These are phyloP conservation scores for Boletus pseudopeckii DNA, from an alignment of 768 basidiomycete genomes.

Conservation along the genomic window DNA sequence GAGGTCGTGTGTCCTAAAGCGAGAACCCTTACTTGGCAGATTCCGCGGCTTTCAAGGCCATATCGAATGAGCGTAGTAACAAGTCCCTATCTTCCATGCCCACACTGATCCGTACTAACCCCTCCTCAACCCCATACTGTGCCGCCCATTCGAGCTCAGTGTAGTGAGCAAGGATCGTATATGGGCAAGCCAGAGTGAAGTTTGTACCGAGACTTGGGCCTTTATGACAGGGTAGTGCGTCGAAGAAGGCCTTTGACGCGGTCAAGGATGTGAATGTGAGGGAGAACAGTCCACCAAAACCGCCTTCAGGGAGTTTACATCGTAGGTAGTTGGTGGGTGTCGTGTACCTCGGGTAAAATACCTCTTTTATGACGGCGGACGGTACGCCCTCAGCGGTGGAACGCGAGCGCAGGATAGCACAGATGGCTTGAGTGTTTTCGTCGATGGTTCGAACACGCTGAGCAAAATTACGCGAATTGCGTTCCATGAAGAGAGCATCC, in stretches of 20 bases:
- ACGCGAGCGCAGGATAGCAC: slow-evolving; percentile 68
- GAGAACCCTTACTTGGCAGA: slow-evolving; percentile 13
- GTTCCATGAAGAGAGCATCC: slow-evolving; percentile 95
- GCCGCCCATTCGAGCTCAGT: slow-evolving; percentile 90
- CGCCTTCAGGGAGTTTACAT: slow-evolving; percentile 55
- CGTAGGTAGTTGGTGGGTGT: slow-evolving; percentile 68
- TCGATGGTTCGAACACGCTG: slow-evolving; percentile 75
- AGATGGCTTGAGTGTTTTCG: slow-evolving; percentile 75
- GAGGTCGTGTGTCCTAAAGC: background rate
- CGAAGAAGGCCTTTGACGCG: slow-evolving; percentile 79
- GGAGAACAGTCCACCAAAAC: slow-evolving; percentile 86
- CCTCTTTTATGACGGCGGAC: slow-evolving; percentile 63
- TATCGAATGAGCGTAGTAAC: slow-evolving; percentile 56
- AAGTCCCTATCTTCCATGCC: slow-evolving; percentile 73
- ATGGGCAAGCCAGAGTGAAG: slow-evolving; percentile 94
- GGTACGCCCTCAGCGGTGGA: slow-evolving; percentile 41
- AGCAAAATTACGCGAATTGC: slow-evolving; percentile 92
- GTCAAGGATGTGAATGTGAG: slow-evolving; percentile 70
- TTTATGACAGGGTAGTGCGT: slow-evolving; percentile 78
- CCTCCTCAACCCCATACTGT: slow-evolving; percentile 77
- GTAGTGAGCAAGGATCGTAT: slow-evolving; percentile 89
- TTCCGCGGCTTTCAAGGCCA: slow-evolving; percentile 76
- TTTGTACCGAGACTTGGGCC: slow-evolving; percentile 93
- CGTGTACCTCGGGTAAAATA: slow-evolving; percentile 87
- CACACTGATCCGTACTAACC: slow-evolving; percentile 85